phyloP scores from a whole-genome alignment of 2,329 filamentous ascomycete genomes.

The Myriosclerotinia duriaeana region DNA sequence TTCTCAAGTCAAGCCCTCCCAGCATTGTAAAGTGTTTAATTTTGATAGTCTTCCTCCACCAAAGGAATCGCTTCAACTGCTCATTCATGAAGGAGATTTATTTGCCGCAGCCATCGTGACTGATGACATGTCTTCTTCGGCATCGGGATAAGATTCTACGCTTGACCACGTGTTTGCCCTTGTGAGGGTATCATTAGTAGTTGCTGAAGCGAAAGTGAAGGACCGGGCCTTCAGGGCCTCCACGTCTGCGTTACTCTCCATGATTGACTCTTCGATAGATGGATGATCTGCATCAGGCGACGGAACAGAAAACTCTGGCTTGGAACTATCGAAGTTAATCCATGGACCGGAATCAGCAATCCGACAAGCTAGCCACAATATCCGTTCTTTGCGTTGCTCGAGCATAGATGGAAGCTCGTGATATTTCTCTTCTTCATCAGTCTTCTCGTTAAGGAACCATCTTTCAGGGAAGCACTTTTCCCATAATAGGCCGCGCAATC shows the following conservation, averaged over 20 bases:
- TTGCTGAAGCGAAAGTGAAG: slow-evolving; percentile 20
- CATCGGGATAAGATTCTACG: not conserved
- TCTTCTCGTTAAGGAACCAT: slow-evolving; percentile 33
- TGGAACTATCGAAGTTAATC: slow-evolving; percentile 21
- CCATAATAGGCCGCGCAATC: slow-evolving; percentile 32
- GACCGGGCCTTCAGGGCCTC: slow-evolving; percentile 11
- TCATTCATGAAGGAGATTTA: slow-evolving; percentile 5
- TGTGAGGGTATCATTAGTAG: not conserved
- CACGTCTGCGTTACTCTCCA: slow-evolving; percentile 1
- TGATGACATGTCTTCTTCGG: slow-evolving; percentile 22
- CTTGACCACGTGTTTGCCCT: slow-evolving; percentile 21
- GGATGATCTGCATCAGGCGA: no score
- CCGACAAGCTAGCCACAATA: slow-evolving; percentile 32
- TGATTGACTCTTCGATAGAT: no score
- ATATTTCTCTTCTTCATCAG: slow-evolving; percentile 37
- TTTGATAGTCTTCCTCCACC: not conserved
- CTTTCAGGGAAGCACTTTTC: slow-evolving; percentile 30
- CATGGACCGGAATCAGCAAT: slow-evolving; percentile 25
- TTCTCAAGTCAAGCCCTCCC: not conserved
- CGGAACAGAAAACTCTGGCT: slow-evolving; percentile 17
- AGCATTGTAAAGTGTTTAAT: not conserved
- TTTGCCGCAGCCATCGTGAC: slow-evolving; percentile 17
- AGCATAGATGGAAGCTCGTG: slow-evolving; percentile 36
- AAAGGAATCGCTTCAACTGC: no score
- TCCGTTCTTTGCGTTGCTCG: slow-evolving; percentile 33